Conservation (phyloP, 2,329 filamentous ascomycete species). For the Periconia sp. region DNA sequence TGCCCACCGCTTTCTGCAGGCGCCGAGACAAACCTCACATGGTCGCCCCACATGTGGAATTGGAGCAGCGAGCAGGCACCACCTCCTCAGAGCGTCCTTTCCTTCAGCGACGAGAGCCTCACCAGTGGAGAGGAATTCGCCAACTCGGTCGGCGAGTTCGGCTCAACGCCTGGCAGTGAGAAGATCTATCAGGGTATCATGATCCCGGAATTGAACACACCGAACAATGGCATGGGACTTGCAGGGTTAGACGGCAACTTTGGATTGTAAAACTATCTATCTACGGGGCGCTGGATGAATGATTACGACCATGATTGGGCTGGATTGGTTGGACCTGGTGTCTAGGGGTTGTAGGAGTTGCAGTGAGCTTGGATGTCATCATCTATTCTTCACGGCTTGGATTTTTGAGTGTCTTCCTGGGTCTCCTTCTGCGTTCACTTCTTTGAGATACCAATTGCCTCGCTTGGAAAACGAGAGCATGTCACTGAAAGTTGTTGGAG, state of each 20-base stretch:
- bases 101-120: slow-evolving; percentile 66
- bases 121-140: slow-evolving; percentile 58
- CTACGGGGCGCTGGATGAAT: background rate
- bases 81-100: slow-evolving; percentile 61
- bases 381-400: no score
- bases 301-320: slow-evolving; percentile 4
- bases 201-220: slow-evolving; percentile 41
- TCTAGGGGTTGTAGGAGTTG: no score
- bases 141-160: slow-evolving; percentile 33
- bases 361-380: no score
- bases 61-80: slow-evolving; percentile 35
- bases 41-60: slow-evolving; percentile 46
- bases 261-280: slow-evolving; percentile 48
- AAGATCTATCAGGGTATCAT: slow-evolving; percentile 42
- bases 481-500: no score
- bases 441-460: slow-evolving; percentile 14
- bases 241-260: slow-evolving; percentile 49
- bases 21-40: slow-evolving; percentile 38
- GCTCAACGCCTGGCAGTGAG: slow-evolving; percentile 37
- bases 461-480: background rate
- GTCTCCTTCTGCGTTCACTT: slow-evolving; percentile 1
- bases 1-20: slow-evolving; percentile 35
- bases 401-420: background rate
- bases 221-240: slow-evolving; percentile 27
- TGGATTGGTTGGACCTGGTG: background rate